These are phyloP conservation scores for Solanum hybrid DNA, from an alignment of 305 asterid genomes.

Conservation along the genomic window DNA sequence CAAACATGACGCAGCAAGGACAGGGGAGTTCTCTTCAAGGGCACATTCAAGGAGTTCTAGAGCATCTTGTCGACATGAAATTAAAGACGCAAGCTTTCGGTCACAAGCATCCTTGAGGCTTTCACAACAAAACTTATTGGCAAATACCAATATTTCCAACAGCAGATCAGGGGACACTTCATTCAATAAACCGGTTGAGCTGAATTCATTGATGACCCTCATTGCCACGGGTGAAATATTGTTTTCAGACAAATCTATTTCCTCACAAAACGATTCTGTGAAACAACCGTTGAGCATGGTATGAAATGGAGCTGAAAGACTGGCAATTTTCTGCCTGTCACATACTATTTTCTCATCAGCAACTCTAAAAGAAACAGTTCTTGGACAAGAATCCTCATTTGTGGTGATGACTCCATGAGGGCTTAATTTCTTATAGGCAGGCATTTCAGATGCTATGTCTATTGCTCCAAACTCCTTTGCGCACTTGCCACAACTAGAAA, in stretches of 20 bases:
- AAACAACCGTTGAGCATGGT: constrained; percentile 91
- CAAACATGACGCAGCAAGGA: constrained; percentile 83
- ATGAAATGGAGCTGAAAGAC: constrained; percentile 75
- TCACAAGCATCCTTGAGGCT: constrained; percentile 80
- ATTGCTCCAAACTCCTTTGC: constrained; percentile 62
- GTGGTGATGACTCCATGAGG: constrained; percentile 1
- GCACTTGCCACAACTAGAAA: constrained; percentile 68
- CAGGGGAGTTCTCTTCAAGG: constrained; percentile 71
- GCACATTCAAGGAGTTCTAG: constrained; percentile 84
- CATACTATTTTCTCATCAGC: constrained; percentile 68
- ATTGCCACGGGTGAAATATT: constrained; percentile 62
- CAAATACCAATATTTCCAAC: constrained; percentile 79
- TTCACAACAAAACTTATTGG: constrained; percentile 89
- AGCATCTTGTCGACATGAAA: constrained; percentile 67
- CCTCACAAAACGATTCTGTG: constrained; percentile 56
- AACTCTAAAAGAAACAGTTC: constrained; percentile 49
- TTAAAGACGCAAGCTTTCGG: constrained; percentile 70
- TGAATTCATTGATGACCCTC: constrained; percentile 53
- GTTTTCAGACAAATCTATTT: constrained; percentile 76
- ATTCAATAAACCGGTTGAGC: constrained; percentile 39
- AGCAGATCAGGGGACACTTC: constrained; percentile 47
- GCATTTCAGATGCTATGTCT: constrained; percentile 70
- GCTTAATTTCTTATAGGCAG: constrained; percentile 16
- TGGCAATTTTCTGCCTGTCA: constrained; percentile 62
- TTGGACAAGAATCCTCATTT: constrained; percentile 15